These are phyloP conservation scores for Tulasnella sp. DNA, from an alignment of 768 basidiomycete species.

Conservation along the genomic window DNA sequence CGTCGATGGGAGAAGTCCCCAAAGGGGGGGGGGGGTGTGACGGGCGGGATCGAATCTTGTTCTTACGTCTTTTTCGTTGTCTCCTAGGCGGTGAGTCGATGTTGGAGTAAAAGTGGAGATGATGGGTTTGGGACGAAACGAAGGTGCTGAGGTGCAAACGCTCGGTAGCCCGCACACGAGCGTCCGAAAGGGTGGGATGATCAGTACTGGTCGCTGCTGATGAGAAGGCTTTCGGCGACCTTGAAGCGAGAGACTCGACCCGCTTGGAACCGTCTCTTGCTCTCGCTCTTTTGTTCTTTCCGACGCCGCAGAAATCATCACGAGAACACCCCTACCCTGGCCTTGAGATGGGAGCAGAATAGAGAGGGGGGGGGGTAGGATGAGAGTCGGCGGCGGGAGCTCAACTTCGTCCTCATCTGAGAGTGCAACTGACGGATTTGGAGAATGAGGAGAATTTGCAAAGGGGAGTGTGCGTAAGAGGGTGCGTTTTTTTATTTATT, in stretches of 20 bases:
- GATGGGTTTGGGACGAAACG: background rate
- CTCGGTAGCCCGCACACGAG: background rate
- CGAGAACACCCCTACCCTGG: background rate
- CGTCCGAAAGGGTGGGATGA: background rate
- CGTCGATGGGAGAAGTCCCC: background rate
- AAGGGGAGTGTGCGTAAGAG: background rate
- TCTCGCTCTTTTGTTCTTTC: background rate
- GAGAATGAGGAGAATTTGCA: background rate
- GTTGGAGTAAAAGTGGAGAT: background rate
- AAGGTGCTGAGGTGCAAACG: conserved; percentile 5
- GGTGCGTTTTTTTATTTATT: background rate
- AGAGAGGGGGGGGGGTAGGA: background rate
- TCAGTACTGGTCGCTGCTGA: background rate
- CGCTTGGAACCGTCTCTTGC: background rate
- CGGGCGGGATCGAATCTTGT: conserved; percentile 9
- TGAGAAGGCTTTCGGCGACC: background rate
- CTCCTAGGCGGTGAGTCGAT: background rate
- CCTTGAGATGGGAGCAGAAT: background rate
- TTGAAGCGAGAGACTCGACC: background rate
- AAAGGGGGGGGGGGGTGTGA: background rate
- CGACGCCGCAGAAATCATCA: background rate
- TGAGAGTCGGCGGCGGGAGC: background rate
- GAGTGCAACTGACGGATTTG: background rate
- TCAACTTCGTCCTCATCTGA: background rate
- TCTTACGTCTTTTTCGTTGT: background rate